These are phyloP conservation scores for Plasmodium gonderi DNA, from an alignment of 169 alveolate genomes.

Conservation along the genomic window DNA sequence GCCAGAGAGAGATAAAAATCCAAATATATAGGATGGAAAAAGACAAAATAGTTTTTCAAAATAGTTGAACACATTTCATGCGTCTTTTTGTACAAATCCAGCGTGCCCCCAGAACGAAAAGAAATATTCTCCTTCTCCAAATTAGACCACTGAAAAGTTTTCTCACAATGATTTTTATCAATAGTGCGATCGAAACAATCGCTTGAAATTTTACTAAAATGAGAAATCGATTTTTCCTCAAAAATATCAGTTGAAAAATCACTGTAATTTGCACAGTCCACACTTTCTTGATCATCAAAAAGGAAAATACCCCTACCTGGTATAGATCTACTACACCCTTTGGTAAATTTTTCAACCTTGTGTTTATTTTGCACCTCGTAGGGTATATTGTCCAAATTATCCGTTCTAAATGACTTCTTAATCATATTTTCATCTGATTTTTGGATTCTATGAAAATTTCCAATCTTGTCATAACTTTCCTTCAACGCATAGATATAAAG, in stretches of 20 bases:
- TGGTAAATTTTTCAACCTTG: not conserved
- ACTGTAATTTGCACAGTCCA: not conserved
- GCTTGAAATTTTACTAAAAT: not conserved
- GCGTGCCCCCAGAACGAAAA: not conserved
- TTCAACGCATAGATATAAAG: constrained; percentile 2
- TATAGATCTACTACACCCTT: not conserved
- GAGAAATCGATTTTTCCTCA: not conserved
- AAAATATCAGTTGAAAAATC: not conserved
- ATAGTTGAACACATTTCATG: constrained; percentile 28
- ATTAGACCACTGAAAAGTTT: not conserved
- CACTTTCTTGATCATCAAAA: not conserved
- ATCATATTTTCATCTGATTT: not conserved
- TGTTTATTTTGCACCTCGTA: not conserved
- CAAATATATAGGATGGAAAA: constrained; percentile 39
- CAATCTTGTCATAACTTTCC: not conserved
- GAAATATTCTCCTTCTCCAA: not conserved
- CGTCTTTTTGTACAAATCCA: constrained; percentile 39
- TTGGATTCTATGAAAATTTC: not conserved
- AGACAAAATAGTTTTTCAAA: constrained; percentile 33
- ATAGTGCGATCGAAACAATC: not conserved
- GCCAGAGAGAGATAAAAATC: constrained; percentile 56
- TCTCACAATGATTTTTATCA: not conserved
- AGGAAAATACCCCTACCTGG: not conserved
- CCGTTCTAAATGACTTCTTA: not conserved
- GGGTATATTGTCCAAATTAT: not conserved